phyloP scores from a whole-genome alignment of 495 filamentous ascomycete species.

The Poronia punctata region DNA sequence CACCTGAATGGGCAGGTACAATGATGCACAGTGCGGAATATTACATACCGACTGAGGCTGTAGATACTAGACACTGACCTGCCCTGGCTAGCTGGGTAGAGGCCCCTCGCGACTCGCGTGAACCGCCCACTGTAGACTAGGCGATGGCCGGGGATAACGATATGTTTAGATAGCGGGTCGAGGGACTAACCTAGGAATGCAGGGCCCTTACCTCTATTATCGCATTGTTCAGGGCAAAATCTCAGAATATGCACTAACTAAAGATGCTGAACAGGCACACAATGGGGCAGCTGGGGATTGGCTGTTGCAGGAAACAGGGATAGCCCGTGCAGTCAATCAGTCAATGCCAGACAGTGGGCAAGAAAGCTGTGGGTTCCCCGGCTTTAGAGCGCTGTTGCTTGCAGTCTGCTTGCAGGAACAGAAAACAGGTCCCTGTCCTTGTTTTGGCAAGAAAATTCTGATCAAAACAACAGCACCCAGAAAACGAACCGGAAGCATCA shows the following conservation, averaged over 20 bases:
- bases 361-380: slow-evolving; percentile 1
- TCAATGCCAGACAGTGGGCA: slow-evolving; percentile 10
- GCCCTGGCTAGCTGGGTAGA: background rate
- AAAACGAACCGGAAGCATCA: background rate
- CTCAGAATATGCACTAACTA: too few relatives aligned
- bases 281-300: too few relatives aligned
- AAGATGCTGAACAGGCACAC: too few relatives aligned
- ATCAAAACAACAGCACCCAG: slow-evolving; percentile 7
- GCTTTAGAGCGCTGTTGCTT: slow-evolving; percentile 7
- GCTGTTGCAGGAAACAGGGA: too few relatives aligned
- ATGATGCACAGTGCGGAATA: too few relatives aligned
- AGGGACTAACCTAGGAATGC: too few relatives aligned
- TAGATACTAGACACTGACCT: background rate
- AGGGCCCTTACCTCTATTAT: too few relatives aligned
- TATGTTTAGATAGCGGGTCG: too few relatives aligned
- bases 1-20: too few relatives aligned
- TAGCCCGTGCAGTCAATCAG: slow-evolving; percentile 7
- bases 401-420: background rate
- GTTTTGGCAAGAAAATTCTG: slow-evolving; percentile 9
- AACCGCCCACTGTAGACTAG: slow-evolving; percentile 2
- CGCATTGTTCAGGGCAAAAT: too few relatives aligned
- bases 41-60: too few relatives aligned
- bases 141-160: too few relatives aligned
- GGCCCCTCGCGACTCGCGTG: slow-evolving; percentile 3
- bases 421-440: slow-evolving; percentile 1